Base-by-base conservation (phyloP, 805 yeast species). In the Kurtzmaniella cleridarum region DNA sequence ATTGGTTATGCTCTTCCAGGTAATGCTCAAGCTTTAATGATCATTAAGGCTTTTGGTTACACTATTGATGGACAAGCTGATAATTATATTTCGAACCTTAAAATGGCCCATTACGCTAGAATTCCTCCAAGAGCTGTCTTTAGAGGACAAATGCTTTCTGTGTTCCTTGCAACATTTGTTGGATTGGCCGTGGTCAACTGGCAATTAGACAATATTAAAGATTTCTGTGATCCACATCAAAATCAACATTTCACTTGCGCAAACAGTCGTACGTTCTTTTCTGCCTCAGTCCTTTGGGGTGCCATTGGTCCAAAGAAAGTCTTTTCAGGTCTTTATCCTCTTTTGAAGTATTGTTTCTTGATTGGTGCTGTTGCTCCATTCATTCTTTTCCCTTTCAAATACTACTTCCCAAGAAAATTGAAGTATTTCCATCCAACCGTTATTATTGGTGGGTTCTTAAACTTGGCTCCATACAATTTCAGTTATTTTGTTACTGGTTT, bases 221-320 rank as follows among this genome's bases (percentile, higher is more conserved):
- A 47, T 34, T 55, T 52, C 38, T 81, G 87, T 54, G 44, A 54
- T 1, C 41, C 62, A 9, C 38, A 51, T 18, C 80, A 76, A 44
- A 43, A 49, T 3, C 64, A 69, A 37, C 64, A 63, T 35, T 78
- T 77, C 53, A 66, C 72, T 8, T 59, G 64, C 42, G 62, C 64
- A 26, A 38, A 40, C 20, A 47, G 61, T 6, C 50, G 41, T 12
- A 48, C 51, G 1, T 76, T 73, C 52, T 78, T 63, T 58, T 65
- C 71, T 28, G 76, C 85, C 2, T 72, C 83, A 0, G 67, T 81
- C 16, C 56, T 78, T 35, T 81, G 86, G 86, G 87, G 85, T 38
- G 71, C 59, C 53, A 70, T 81, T 47, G 87, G 87, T 0, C 69
- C 69, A 23, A 54, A 57, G 49, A 57, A 52, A 40, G 62, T 59